These are phyloP conservation scores for Ustulina deusta DNA, from an alignment of 2,329 filamentous ascomycete genomes.

Conservation along the genomic window DNA sequence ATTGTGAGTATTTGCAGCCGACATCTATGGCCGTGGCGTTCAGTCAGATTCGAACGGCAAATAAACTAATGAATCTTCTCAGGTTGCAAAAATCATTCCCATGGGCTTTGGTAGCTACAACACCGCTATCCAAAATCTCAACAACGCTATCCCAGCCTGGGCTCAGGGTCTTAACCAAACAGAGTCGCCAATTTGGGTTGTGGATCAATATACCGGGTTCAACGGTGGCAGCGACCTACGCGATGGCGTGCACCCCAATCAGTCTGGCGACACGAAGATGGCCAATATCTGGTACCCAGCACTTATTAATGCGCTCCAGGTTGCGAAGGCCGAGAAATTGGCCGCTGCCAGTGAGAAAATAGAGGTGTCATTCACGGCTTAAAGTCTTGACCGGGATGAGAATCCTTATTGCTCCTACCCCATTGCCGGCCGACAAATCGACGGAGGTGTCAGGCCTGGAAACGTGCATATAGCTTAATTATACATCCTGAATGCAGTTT, in stretches of 20 bases:
- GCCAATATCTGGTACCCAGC: conserved; percentile 50
- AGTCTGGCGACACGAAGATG: conserved; percentile 57
- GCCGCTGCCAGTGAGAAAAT: conserved; percentile 34
- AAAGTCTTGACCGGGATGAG: neutral
- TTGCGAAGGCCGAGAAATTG: conserved; percentile 44
- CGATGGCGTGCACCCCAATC: conserved; percentile 57
- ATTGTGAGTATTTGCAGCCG: conserved; percentile 50
- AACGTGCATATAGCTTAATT: conserved; percentile 1
- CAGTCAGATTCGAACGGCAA: neutral
- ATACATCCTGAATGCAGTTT: neutral
- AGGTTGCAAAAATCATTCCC: conserved; percentile 59
- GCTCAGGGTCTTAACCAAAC: conserved; percentile 54
- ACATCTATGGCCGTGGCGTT: neutral
- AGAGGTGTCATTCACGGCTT: conserved; percentile 44
- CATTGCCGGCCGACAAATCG: neutral
- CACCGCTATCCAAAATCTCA: conserved; percentile 54
- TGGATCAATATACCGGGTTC: conserved; percentile 57
- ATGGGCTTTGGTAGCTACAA: conserved; percentile 52
- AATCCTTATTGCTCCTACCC: neutral
- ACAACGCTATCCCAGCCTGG: conserved; percentile 55
- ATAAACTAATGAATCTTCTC: neutral
- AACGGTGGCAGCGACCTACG: conserved; percentile 50
- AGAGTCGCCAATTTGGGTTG: conserved; percentile 56
- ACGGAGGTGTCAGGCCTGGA: neutral
- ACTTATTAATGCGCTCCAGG: conserved; percentile 45